Conservation (phyloP, 2,329 filamentous ascomycete species). For the Leptographium procerum region DNA sequence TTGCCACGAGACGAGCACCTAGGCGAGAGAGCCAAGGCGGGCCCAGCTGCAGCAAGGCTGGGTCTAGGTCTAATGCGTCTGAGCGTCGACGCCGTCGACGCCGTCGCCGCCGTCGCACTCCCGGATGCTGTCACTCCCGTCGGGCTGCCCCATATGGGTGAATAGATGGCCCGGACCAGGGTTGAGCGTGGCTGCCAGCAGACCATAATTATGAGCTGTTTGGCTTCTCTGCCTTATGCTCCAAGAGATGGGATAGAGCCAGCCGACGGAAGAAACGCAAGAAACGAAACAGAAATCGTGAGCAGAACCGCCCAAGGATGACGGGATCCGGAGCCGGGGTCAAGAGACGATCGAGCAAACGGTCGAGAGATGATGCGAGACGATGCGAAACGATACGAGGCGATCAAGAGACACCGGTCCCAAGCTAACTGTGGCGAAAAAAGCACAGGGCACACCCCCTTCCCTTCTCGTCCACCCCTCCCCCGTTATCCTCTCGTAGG, state of each 20-base stretch:
- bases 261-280: too few species aligned
- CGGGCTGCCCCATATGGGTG: not conserved
- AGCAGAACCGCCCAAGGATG: not conserved
- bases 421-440: not conserved
- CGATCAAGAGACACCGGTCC: not conserved
- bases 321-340: not conserved
- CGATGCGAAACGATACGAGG: not conserved
- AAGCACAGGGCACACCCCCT: not conserved
- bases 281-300: too few species aligned
- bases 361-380: not conserved
- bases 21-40: not conserved
- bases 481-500: too few species aligned
- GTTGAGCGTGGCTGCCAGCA: not conserved
- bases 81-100: too few species aligned
- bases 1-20: constrained; percentile 29
- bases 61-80: not conserved
- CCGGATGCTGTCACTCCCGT: not conserved
- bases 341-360: not conserved
- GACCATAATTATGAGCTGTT: not conserved
- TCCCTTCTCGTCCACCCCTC: not conserved
- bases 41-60: not conserved
- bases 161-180: not conserved
- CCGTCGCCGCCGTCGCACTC: not conserved
- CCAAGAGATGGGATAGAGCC: not conserved
- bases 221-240: not conserved